phyloP scores from a whole-genome alignment of 2,329 filamentous ascomycete genomes.

The Geosmithia morbida region DNA sequence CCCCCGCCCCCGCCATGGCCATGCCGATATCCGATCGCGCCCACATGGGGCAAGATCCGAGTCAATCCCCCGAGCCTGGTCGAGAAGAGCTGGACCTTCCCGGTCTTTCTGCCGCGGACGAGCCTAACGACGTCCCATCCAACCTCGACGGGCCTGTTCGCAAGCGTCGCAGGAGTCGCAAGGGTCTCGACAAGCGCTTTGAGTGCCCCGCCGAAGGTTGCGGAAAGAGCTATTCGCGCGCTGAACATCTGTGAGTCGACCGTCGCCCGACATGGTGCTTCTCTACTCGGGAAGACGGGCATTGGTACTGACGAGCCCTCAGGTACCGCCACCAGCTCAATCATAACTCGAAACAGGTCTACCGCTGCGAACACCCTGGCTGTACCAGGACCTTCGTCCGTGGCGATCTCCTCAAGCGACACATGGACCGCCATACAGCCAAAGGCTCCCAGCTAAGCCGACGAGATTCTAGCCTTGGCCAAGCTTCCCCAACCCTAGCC shows the following conservation, averaged over 20 bases:
- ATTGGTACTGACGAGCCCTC: constrained; percentile 9
- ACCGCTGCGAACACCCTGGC: constrained; percentile 81
- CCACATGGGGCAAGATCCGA: neutral
- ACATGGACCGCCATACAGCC: constrained; percentile 67
- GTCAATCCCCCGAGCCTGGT: constrained; percentile 1
- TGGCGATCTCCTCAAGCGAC: constrained; percentile 79
- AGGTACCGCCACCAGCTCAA: constrained; percentile 87
- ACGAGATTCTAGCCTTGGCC: constrained; percentile 39
- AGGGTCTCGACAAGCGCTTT: constrained; percentile 68
- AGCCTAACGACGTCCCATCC: constrained; percentile 28
- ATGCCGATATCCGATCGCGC: neutral
- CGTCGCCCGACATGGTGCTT: constrained; percentile 1
- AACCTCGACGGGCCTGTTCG: constrained; percentile 38
- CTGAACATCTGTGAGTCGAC: constrained; percentile 69
- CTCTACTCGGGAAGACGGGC: neutral
- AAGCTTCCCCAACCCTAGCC: constrained; percentile 11
- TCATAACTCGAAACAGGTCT: constrained; percentile 90
- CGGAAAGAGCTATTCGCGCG: constrained; percentile 90
- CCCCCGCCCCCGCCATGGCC: neutral
- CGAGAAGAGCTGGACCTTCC: neutral
- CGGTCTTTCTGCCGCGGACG: neutral
- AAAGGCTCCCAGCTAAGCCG: constrained; percentile 64
- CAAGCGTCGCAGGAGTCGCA: constrained; percentile 58
- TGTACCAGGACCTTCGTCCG: constrained; percentile 86
- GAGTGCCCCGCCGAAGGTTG: constrained; percentile 77